phyloP scores from a whole-genome alignment of 257 asterid species.

The Plantago major region DNA sequence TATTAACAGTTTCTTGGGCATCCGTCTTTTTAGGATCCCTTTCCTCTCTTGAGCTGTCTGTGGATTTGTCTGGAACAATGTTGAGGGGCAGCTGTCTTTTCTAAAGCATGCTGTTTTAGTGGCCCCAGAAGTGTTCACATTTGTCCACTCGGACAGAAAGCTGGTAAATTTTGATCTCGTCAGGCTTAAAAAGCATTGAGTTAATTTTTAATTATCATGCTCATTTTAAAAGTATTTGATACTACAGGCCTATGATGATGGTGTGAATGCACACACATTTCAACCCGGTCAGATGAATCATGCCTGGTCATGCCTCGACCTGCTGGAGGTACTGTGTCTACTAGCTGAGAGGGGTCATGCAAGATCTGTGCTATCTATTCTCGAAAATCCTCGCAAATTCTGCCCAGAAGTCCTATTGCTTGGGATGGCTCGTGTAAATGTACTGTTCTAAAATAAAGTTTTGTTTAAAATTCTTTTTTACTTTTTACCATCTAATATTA shows the following conservation, averaged over 20 bases:
- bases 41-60: slow-evolving; percentile 86
- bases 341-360: slow-evolving; percentile 97
- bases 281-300: slow-evolving; percentile 54
- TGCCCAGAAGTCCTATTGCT: slow-evolving; percentile 86
- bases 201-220: no score
- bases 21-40: slow-evolving; percentile 58
- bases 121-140: slow-evolving; percentile 85
- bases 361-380: slow-evolving; percentile 61
- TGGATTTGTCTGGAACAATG: slow-evolving; percentile 89
- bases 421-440: slow-evolving; percentile 87
- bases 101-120: slow-evolving; percentile 69
- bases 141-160: slow-evolving; percentile 72
- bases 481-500: slow-evolving; percentile 9
- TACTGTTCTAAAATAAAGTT: slow-evolving; percentile 26
- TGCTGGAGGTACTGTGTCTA: slow-evolving; percentile 78
- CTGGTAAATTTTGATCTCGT: slow-evolving; percentile 38
- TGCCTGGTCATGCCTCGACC: slow-evolving; percentile 82
- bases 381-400: slow-evolving; percentile 67
- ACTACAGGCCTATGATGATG: slow-evolving; percentile 57
- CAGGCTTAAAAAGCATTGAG: no score
- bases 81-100: slow-evolving; percentile 94
- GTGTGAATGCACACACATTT: slow-evolving; percentile 38
- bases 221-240: neutral
- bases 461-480: neutral
- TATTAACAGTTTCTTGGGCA: neutral